These are phyloP conservation scores for Penicillium sp. DNA, from an alignment of 2,329 filamentous ascomycete genomes.

Conservation along the genomic window DNA sequence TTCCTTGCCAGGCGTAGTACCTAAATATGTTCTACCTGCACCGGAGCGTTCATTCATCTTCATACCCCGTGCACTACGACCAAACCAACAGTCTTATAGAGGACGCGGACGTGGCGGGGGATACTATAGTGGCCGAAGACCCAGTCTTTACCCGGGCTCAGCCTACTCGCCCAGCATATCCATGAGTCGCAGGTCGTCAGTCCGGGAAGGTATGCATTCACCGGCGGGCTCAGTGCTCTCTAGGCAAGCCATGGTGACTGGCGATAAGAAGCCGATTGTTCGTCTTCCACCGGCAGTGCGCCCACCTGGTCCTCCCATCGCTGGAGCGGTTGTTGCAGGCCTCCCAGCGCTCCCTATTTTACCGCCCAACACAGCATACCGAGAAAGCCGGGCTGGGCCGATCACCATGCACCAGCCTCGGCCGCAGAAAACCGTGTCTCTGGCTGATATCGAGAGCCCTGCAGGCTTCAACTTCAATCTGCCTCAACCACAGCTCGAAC, in stretches of 20 bases:
- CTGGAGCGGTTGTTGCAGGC: conserved; percentile 17
- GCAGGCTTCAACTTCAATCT: conserved; percentile 57
- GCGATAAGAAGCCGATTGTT: conserved; percentile 68
- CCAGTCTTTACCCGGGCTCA: conserved; percentile 68
- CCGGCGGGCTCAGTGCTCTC: conserved; percentile 76
- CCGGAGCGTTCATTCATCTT: conserved; percentile 94
- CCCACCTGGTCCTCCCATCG: conserved; percentile 23
- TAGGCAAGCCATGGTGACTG: conserved; percentile 57
- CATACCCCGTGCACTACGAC: conserved; percentile 87
- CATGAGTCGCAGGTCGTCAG: conserved; percentile 84
- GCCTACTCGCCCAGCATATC: conserved; percentile 80
- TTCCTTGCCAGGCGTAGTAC: conserved; percentile 73
- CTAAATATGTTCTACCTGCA: conserved; percentile 87
- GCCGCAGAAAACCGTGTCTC: conserved; percentile 89
- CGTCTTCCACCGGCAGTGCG: conserved; percentile 67
- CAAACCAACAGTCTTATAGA: conserved; percentile 77
- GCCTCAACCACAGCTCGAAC: conserved; percentile 65
- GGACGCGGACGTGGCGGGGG: conserved; percentile 65
- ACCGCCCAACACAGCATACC: conserved; percentile 53
- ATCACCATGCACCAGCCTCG: conserved; percentile 89
- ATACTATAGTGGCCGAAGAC: conserved; percentile 65
- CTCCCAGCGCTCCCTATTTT: conserved; percentile 34
- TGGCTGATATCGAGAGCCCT: conserved; percentile 87
- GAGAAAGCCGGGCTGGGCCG: conserved; percentile 57
- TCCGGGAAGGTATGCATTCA: conserved; percentile 72